These are phyloP conservation scores for Salix suchowensis DNA, from an alignment of 345 rosid species.

Conservation along the genomic window DNA sequence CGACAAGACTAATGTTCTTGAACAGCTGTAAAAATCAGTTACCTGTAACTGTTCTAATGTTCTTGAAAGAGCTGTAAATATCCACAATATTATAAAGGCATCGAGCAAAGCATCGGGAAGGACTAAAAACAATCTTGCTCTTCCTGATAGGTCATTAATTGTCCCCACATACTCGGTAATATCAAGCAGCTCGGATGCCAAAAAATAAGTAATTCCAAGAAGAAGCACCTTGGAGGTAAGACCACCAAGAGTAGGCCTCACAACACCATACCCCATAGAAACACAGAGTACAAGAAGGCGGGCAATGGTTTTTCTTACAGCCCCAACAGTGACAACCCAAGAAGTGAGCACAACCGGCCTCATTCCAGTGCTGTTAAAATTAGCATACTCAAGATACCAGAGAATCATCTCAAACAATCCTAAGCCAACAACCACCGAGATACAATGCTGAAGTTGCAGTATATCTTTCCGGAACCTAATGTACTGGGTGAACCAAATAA, in stretches of 20 bases:
- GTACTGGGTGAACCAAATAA: slow-evolving; percentile 76
- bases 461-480: slow-evolving; percentile 74
- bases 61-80: slow-evolving; percentile 77
- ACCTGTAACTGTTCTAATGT: slow-evolving; percentile 93
- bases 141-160: slow-evolving; percentile 82
- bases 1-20: not conserved
- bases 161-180: slow-evolving; percentile 87
- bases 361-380: slow-evolving; percentile 68
- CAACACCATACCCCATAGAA: slow-evolving; percentile 98
- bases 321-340: slow-evolving; percentile 91
- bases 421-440: slow-evolving; percentile 62
- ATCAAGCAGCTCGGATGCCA: slow-evolving; percentile 86
- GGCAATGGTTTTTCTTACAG: slow-evolving; percentile 65
- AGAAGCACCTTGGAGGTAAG: slow-evolving; percentile 92
- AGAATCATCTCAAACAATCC: slow-evolving; percentile 89
- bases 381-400: slow-evolving; percentile 82
- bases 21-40: not conserved
- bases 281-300: slow-evolving; percentile 74
- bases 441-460: slow-evolving; percentile 90
- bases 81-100: slow-evolving; percentile 93
- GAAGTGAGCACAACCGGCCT: slow-evolving; percentile 77
- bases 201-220: slow-evolving; percentile 76
- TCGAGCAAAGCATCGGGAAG: slow-evolving; percentile 92
- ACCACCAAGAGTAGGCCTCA: slow-evolving; percentile 94
- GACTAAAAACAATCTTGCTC: slow-evolving; percentile 78